A percentile compares a stretch with the other conserved stretches of the same genome.
Conservation (phyloP, 768 basidiomycete species). For the Cyclocybe cylindracea region DNA sequence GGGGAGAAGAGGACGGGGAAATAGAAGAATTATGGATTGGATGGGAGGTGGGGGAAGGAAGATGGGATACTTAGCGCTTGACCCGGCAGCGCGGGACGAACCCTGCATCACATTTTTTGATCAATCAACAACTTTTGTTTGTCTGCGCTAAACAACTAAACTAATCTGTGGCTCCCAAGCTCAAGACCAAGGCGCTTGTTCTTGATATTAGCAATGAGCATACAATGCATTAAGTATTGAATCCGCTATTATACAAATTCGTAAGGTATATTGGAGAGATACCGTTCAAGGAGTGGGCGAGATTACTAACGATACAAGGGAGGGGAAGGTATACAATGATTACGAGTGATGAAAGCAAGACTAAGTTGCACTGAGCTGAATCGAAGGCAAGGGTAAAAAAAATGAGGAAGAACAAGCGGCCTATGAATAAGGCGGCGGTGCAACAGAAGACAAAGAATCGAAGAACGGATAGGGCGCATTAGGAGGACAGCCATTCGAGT, state of each 20-base stretch:
- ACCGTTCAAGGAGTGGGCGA: slow-evolving; percentile 2
- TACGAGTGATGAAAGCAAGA: neutral
- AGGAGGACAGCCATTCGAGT: no score
- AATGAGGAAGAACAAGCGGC: neutral
- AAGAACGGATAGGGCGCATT: neutral
- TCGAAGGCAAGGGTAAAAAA: neutral
- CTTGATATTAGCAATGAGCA: neutral
- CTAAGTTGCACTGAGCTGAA: neutral
- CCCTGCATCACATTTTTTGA: slow-evolving; percentile 17
- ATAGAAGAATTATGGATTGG: neutral
- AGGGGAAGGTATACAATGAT: slow-evolving; percentile 5
- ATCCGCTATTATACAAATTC: slow-evolving; percentile 6
- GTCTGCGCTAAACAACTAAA: neutral
- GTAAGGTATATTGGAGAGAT: slow-evolving; percentile 5
- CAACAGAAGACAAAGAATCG: neutral
- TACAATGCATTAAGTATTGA: neutral
- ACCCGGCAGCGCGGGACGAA: neutral
- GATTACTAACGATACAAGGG: slow-evolving; percentile 9
- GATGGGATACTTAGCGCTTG: slow-evolving; percentile 4
- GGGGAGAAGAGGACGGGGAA: neutral
- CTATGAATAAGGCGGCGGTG: neutral
- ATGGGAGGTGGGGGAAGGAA: neutral
- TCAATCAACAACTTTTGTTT: slow-evolving; percentile 18
- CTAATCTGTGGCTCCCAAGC: no score
- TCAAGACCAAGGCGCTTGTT: slow-evolving; percentile 1